Evolutionary conservation across 1,284 basidiomycete genomes (phyloP).

Genomic region (Puccinia polysora): DNA sequence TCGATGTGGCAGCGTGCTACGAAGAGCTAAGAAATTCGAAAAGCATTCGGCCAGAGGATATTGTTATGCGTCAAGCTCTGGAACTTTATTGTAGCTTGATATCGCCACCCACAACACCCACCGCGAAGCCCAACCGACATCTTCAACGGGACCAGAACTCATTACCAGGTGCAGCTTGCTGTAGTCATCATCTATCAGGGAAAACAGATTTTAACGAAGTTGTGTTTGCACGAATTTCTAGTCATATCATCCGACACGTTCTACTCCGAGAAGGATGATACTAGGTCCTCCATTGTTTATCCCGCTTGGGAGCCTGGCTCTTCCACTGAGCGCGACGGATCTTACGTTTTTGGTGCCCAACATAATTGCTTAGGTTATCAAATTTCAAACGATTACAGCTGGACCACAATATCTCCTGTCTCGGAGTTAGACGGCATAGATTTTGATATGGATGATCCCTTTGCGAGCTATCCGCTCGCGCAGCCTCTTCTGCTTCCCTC

Average conservation of each 20-base stretch:
- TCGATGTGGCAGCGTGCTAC: constrained; percentile 30
- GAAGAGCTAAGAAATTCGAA: not conserved
- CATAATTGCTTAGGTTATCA: not conserved
- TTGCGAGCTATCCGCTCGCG: constrained; percentile 25
- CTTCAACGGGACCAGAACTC: not conserved
- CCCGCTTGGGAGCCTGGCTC: not conserved
- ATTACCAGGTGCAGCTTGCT: not conserved
- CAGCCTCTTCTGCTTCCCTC: not conserved
- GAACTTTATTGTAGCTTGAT: constrained; percentile 38
- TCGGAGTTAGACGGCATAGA: constrained; percentile 16
- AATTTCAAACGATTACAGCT: constrained; percentile 2
- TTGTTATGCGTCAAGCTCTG: constrained; percentile 39
- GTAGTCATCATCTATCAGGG: too few relatives aligned
- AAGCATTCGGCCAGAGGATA: constrained; percentile 13
- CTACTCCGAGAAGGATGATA: too few relatives aligned
- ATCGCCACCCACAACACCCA: constrained; percentile 13
- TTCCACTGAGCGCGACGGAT: not conserved
- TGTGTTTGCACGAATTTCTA: too few relatives aligned
- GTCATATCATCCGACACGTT: too few relatives aligned
- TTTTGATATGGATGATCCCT: constrained; percentile 30
- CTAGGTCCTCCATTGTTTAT: not conserved
- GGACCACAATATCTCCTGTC: not conserved
- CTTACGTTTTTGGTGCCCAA: not conserved
- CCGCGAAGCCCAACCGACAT: not conserved
- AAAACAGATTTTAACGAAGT: too few relatives aligned